Conservation (phyloP, 2,329 filamentous ascomycete genomes). For the Colletotrichum sp. region DNA sequence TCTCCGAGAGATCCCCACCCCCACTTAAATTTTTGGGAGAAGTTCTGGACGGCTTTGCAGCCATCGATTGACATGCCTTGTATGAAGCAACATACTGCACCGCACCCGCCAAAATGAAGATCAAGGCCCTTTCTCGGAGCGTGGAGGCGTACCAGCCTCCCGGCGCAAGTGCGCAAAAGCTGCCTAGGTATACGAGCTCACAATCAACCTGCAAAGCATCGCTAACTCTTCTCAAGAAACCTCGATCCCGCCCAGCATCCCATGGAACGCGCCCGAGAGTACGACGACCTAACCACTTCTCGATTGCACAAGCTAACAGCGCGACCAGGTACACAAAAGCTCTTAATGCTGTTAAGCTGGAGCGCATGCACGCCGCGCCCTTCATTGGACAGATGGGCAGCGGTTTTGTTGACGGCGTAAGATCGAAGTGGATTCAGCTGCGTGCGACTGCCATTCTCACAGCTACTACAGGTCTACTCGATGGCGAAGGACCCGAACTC, state of each 20-base stretch:
- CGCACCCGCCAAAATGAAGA: slow-evolving; percentile 49
- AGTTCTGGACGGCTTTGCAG: slow-evolving; percentile 4
- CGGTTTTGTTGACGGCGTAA: slow-evolving; percentile 88
- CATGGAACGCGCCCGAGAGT: slow-evolving; percentile 89
- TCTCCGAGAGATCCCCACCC: slow-evolving; percentile 15
- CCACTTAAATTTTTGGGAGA: slow-evolving; percentile 26
- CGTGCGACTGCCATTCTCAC: background rate
- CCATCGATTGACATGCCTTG: background rate
- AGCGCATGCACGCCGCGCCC: slow-evolving; percentile 80
- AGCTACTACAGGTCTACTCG: slow-evolving; percentile 57
- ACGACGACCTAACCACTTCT: slow-evolving; percentile 68
- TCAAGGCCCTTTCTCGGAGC: slow-evolving; percentile 71
- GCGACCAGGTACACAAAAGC: slow-evolving; percentile 46
- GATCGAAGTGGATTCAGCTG: slow-evolving; percentile 30
- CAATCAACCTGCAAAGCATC: background rate
- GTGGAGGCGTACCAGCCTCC: slow-evolving; percentile 69
- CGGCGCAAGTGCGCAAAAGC: slow-evolving; percentile 68
- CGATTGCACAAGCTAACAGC: slow-evolving; percentile 13
- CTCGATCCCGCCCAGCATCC: slow-evolving; percentile 87
- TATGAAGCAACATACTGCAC: background rate
- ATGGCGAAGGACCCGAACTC: slow-evolving; percentile 81
- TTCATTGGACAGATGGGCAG: slow-evolving; percentile 87
- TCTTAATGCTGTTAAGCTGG: slow-evolving; percentile 83
- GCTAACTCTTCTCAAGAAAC: slow-evolving; percentile 51
- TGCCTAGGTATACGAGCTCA: slow-evolving; percentile 41